phyloP scores from a whole-genome alignment of 2,329 filamentous ascomycete genomes.

The Xylaria sp. region DNA sequence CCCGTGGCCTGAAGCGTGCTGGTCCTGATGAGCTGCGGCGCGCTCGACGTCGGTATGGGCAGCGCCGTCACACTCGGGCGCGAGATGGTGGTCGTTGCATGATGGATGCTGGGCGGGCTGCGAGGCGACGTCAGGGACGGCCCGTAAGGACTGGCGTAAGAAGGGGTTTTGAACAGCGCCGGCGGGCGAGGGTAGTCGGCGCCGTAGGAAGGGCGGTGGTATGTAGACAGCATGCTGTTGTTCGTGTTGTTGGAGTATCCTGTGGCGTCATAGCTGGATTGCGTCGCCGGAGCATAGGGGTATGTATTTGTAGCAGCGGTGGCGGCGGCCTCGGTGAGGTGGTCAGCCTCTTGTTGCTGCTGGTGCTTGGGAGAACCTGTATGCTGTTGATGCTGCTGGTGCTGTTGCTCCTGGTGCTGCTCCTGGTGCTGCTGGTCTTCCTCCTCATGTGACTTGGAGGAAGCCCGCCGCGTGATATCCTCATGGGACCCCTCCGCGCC shows the following conservation, averaged over 20 bases:
- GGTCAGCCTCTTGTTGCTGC: conserved; percentile 44
- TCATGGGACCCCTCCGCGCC: conserved; percentile 53
- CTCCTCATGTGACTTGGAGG: conserved; percentile 57
- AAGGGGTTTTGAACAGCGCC: conserved; percentile 52
- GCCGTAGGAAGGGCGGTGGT: conserved; percentile 63
- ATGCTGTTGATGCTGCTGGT: conserved; percentile 53
- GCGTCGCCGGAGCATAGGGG: conserved; percentile 65
- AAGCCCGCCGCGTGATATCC: conserved; percentile 55
- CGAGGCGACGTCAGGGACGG: conserved; percentile 55
- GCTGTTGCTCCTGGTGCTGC: conserved; percentile 36
- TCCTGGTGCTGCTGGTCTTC: conserved; percentile 51
- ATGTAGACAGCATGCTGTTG: conserved; percentile 67
- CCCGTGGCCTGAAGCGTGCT: conserved; percentile 61
- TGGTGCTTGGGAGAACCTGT: conserved; percentile 55
- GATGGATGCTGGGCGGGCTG: conserved; percentile 56
- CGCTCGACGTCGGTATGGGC: conserved; percentile 58
- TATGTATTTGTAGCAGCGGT: conserved; percentile 65
- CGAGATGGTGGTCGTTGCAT: conserved; percentile 54
- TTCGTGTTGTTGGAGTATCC: conserved; percentile 50
- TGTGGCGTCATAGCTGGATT: conserved; percentile 54
- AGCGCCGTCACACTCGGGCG: conserved; percentile 61
- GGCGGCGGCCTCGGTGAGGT: conserved; percentile 45
- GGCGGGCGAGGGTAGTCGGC: conserved; percentile 59
- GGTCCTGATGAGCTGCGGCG: conserved; percentile 66
- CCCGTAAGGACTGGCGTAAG: conserved; percentile 59